Base-by-base conservation (phyloP, 106 monocot species). In the Agapanthus africanus region DNA sequence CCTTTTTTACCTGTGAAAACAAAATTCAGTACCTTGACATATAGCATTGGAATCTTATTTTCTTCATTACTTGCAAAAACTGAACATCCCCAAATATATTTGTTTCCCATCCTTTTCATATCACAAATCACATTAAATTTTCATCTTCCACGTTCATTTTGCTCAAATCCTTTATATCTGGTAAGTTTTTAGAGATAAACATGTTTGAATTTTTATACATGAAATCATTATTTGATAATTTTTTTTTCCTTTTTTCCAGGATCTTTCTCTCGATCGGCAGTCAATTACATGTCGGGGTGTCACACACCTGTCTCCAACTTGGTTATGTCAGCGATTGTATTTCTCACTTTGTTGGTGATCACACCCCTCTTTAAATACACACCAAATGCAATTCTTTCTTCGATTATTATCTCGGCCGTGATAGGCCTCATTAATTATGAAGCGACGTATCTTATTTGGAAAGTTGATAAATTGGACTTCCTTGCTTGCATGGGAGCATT, bases 221-320 rank as follows among this genome's bases (percentile, higher is more conserved):
- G 46, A 47, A 0, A 15, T 47, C 19, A 15, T 19, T 47, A 3
- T 44, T 44, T 16, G 16, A 44, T 11, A 44, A 11, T 44, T 44
- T 42, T 42, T 42, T 42, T 56, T 21, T 13, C 33, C 21, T 65
- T 7, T 71, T 3, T 78, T 70, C 34, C 82, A 94, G 93, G 93
- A 7, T 94, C 93, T 1, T 94, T 94, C 64, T 94, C 93, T 21
- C 74, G 93, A 51, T 94, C 93, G 18, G 93, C 93, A 14, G 93
- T 94, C n/a, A 94, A 94, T 82, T 90, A 65, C 78, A 90, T 87
- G 93, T 77, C 93, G 14, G 93, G 93, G 7, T 86, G 87, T 65
- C 62, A 74, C 46, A 94, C 93, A 61, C 14, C 87, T 19, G 82
- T 87, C 28, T 94, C 93, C 7, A 94, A 94, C 59, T 74, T 94